Base-by-base conservation (phyloP, 148 eudicot species). In the Agrostemma githago region DNA sequence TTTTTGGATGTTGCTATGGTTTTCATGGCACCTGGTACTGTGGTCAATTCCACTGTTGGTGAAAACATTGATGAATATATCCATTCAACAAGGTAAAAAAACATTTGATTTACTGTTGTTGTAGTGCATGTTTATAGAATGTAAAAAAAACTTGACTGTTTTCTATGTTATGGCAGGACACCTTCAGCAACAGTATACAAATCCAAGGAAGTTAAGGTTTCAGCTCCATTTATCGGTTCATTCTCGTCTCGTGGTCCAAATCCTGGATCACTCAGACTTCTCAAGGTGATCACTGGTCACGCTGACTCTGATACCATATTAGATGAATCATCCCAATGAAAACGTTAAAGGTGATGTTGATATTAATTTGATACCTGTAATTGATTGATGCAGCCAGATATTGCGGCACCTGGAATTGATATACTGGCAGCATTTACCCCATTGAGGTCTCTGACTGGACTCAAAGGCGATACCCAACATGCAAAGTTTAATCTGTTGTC, bases 221-320 rank as follows among this genome's bases (percentile, higher is more conserved):
- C 72, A 26, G 98, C 98, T 81, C 98, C 98, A 21, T 83, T 84
- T 73, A 77, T 86, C 3, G 94, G 88, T 59, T 89, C 96, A 51
- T 93, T 89, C 78, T 93, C 98, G 41, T 90, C 96, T 14, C 79
- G 98, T 20, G 98, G 98, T 74, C 98, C 98, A 41, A 93, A 84
- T 81, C 89, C 86, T 3, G 92, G 90, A 69, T 81, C 97, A 63
- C 46, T 74, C 8, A 86, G 86, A 68, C 68, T 93, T 53, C 92
- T 93, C 74, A 93, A 93, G 98, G 98, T 90, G 34, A 26, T 26
- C 34, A 26, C 1, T 26, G 34, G 34, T 26, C 34, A 26, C 34
- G 34, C 34, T 26, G 34, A 26, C 34, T 26, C 34, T 26, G 34
- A 26, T 26, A 26, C 1, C 34, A 86, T 16, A 15, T 16, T 62